These are phyloP conservation scores for Auricularia sp. DNA, from an alignment of 768 basidiomycete species.

Conservation along the genomic window DNA sequence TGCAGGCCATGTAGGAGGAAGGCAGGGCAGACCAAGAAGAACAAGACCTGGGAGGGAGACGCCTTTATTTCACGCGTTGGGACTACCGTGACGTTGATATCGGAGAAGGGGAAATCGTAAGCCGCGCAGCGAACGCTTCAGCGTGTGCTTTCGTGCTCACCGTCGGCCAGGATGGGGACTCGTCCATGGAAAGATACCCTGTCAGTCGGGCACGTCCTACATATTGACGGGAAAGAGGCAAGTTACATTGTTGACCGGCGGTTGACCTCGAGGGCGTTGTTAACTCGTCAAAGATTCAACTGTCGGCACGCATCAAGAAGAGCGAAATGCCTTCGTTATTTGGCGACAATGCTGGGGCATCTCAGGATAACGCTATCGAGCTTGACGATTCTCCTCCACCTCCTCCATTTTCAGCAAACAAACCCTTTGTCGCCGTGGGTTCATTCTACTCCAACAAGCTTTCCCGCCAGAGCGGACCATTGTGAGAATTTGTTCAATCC, in stretches of 20 bases:
- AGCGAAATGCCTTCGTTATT: slow-evolving; percentile 5
- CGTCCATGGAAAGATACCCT: slow-evolving; percentile 48
- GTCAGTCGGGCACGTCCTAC: slow-evolving; percentile 33
- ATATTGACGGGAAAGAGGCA: slow-evolving; percentile 51
- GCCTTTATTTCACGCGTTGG: slow-evolving; percentile 37
- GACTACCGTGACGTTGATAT: slow-evolving; percentile 12
- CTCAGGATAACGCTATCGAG: not conserved
- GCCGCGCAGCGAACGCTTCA: not conserved
- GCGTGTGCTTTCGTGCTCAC: not conserved
- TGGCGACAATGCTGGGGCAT: not conserved
- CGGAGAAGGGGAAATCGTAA: slow-evolving; percentile 13
- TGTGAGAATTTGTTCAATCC: slow-evolving; percentile 34
- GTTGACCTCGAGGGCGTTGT: slow-evolving; percentile 34
- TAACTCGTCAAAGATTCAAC: slow-evolving; percentile 31
- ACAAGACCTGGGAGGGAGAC: slow-evolving; percentile 83
- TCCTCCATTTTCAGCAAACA: slow-evolving; percentile 11
- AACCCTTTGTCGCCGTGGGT: slow-evolving; percentile 39
- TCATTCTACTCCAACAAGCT: slow-evolving; percentile 49
- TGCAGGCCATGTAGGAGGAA: slow-evolving; percentile 46
- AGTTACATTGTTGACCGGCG: slow-evolving; percentile 35
- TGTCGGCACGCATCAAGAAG: slow-evolving; percentile 19
- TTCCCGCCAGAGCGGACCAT: slow-evolving; percentile 22
- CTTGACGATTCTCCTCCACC: not conserved
- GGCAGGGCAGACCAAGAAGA: slow-evolving; percentile 53
- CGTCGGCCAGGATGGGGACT: slow-evolving; percentile 46